phyloP scores from a whole-genome alignment of 805 yeast genomes.

The Yarrowia hollandica region DNA sequence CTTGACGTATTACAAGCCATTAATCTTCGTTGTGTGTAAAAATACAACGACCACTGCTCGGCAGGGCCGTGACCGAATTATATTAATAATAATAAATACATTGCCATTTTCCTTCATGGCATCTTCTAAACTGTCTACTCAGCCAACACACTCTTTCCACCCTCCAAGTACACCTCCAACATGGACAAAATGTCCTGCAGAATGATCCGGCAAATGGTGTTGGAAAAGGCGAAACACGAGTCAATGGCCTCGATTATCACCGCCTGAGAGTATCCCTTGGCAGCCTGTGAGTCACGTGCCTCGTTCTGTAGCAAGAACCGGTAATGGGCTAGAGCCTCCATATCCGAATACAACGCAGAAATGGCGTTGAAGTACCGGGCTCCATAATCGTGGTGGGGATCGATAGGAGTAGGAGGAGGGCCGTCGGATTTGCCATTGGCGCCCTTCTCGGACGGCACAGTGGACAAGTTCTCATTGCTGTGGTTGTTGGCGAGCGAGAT shows the following conservation, averaged over 20 bases:
- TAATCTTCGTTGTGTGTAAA: too few species aligned
- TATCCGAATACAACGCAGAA: constrained; percentile 21
- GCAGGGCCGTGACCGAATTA: too few species aligned
- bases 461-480: background rate
- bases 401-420: background rate
- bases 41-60: too few species aligned
- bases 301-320: constrained; percentile 18
- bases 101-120: background rate
- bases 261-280: background rate
- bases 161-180: constrained; percentile 28
- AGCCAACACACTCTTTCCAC: constrained; percentile 2
- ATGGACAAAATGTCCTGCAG: constrained; percentile 22
- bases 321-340: constrained; percentile 27
- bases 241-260: constrained; percentile 17
- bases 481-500: constrained; percentile 8
- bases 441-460: background rate
- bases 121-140: background rate
- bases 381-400: constrained; percentile 16
- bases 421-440: background rate
- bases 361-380: constrained; percentile 25
- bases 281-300: constrained; percentile 5
- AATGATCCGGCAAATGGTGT: constrained; percentile 11
- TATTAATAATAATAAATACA: background rate
- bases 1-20: too few species aligned
- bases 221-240: constrained; percentile 4